phyloP scores from a whole-genome alignment of 257 asterid genomes.

The Thymus mandschuricus region DNA sequence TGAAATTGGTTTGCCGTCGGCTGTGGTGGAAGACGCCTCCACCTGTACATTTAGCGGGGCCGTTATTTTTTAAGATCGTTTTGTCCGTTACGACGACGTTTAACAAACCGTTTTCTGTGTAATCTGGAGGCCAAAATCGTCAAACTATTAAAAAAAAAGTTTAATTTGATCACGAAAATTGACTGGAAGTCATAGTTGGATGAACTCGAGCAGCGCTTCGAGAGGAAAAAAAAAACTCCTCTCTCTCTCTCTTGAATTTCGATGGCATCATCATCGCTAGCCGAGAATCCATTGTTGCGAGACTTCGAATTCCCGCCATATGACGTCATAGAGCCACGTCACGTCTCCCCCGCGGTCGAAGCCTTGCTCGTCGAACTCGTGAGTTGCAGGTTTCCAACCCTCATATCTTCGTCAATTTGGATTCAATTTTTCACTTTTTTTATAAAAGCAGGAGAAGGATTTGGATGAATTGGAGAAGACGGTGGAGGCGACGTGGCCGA shows the following conservation, averaged over 20 bases:
- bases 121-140: too few relatives aligned
- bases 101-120: background rate
- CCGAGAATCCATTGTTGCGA: constrained; percentile 58
- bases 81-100: constrained; percentile 9
- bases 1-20: constrained; percentile 24
- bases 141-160: too few relatives aligned
- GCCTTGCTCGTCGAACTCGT: constrained; percentile 57
- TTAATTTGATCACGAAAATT: too few relatives aligned
- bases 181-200: background rate
- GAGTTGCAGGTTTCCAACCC: constrained; percentile 22
- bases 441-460: constrained; percentile 50
- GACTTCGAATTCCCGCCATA: constrained; percentile 77
- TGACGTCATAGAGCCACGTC: constrained; percentile 58
- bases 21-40: constrained; percentile 44
- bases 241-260: background rate
- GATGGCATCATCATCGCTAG: constrained; percentile 25
- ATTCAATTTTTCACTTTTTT: background rate
- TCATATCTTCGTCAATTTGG: too few relatives aligned
- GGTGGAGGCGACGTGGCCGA: constrained; percentile 72
- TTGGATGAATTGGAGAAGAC: constrained; percentile 65
- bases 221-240: background rate
- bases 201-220: background rate
- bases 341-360: constrained; percentile 71
- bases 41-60: constrained; percentile 21
- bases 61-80: constrained; percentile 14